Percentiles rank a stretch among this genome's conserved stretches.
phyloP scores from a whole-genome alignment of 306 rosid species.

The Quercus alba region DNA sequence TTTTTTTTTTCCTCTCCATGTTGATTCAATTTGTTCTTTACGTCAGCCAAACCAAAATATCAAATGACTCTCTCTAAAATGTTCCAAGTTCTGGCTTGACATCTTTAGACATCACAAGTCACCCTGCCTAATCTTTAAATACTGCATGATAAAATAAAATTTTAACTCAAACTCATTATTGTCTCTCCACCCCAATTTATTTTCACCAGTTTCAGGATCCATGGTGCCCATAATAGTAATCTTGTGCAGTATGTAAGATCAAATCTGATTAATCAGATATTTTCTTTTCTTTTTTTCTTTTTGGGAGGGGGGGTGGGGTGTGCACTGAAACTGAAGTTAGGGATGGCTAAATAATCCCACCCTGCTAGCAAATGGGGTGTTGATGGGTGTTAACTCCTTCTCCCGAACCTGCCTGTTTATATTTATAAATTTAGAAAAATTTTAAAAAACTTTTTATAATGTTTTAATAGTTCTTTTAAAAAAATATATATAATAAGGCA shows the following conservation, averaged over 20 bases:
- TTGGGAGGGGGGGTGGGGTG: too few relatives aligned
- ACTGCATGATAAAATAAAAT: not conserved
- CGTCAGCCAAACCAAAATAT: not conserved
- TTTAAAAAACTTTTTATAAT: too few relatives aligned
- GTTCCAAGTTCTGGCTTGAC: not conserved
- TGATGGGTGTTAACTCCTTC: too few relatives aligned
- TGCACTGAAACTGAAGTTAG: too few relatives aligned
- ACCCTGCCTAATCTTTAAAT: not conserved
- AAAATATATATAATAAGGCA: too few relatives aligned
- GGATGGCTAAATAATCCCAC: too few relatives aligned
- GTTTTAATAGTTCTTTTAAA: too few relatives aligned
- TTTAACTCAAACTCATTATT: conserved; percentile 7
- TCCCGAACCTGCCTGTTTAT: too few relatives aligned
- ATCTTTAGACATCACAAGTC: not conserved
- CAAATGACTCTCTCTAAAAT: not conserved
- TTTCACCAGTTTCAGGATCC: conserved; percentile 2
- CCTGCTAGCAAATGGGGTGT: too few relatives aligned
- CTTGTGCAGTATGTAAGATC: not conserved
- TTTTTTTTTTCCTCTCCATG: not conserved
- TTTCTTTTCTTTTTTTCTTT: not conserved
- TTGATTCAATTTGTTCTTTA: not conserved
- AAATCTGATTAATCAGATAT: not conserved
- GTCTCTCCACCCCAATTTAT: conserved; percentile 4
- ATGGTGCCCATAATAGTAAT: not conserved
- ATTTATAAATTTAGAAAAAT: too few relatives aligned